Evolutionary conservation across 2,329 filamentous ascomycete species (phyloP).

Genomic region (Pseudonectria foliicola): DNA sequence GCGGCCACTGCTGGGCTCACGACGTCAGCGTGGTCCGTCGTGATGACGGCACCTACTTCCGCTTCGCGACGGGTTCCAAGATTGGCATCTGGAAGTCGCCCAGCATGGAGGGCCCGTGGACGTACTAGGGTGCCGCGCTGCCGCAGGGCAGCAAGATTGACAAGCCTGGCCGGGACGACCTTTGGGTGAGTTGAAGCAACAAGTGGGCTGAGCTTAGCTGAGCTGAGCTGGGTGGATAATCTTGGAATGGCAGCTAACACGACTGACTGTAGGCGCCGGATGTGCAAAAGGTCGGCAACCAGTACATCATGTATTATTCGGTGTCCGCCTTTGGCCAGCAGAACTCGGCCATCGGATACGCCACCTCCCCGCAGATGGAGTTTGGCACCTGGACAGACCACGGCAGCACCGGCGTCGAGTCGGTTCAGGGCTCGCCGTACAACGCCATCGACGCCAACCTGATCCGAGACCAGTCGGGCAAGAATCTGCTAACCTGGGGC

Average conservation of each 20-base stretch:
- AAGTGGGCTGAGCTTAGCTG: not conserved
- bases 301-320: conserved; percentile 60
- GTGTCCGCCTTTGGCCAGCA: conserved; percentile 56
- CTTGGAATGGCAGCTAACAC: too few relatives aligned
- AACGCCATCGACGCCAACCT: conserved; percentile 57
- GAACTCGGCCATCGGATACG: conserved; percentile 53
- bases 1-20: conserved; percentile 31
- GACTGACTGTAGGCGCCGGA: conserved; percentile 6
- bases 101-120: conserved; percentile 36
- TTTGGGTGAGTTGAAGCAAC: conserved; percentile 31
- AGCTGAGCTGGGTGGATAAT: not conserved
- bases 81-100: conserved; percentile 33
- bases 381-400: conserved; percentile 53
- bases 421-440: conserved; percentile 36
- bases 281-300: conserved; percentile 40
- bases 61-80: conserved; percentile 34
- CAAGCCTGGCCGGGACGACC: conserved; percentile 32
- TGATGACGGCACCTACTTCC: conserved; percentile 34
- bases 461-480: conserved; percentile 29
- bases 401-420: conserved; percentile 46
- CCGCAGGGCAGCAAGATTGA: conserved; percentile 32
- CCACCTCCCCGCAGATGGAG: conserved; percentile 39
- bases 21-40: conserved; percentile 33
- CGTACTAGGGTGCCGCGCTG: conserved; percentile 32
- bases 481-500: conserved; percentile 53